phyloP scores from a whole-genome alignment of 495 filamentous ascomycete genomes.

The Aspergillus nanangensis region DNA sequence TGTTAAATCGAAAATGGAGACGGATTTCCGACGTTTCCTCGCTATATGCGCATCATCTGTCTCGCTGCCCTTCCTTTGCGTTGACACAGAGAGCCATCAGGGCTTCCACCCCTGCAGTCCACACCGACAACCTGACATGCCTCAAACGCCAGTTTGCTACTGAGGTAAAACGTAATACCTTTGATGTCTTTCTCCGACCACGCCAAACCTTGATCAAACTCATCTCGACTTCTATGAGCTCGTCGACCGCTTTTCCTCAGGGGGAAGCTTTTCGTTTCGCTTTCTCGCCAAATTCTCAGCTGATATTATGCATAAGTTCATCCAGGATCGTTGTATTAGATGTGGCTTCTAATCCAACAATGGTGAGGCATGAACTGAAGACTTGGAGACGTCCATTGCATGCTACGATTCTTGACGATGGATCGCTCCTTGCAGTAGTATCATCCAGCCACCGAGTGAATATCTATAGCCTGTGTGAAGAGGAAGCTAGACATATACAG shows the following conservation, averaged over 20 bases:
- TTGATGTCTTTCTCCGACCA: conserved; percentile 72
- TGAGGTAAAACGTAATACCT: conserved; percentile 74
- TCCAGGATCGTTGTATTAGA: conserved; percentile 80
- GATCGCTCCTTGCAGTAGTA: conserved; percentile 70
- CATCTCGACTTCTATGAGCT: conserved; percentile 79
- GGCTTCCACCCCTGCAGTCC: conserved; percentile 31
- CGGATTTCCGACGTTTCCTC: conserved; percentile 63
- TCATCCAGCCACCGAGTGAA: conserved; percentile 79
- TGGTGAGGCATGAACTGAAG: conserved; percentile 72
- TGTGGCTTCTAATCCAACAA: conserved; percentile 49
- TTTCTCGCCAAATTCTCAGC: conserved; percentile 68
- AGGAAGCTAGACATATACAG: conserved; percentile 60
- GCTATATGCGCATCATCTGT: conserved; percentile 74
- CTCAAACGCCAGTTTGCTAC: conserved; percentile 64
- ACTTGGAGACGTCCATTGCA: conserved; percentile 72
- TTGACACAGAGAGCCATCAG: conserved; percentile 46
- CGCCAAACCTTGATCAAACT: conserved; percentile 66
- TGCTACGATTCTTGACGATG: conserved; percentile 76
- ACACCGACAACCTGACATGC: conserved; percentile 44
- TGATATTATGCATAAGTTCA: conserved; percentile 77
- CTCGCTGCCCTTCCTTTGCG: conserved; percentile 63
- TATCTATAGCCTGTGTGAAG: conserved; percentile 63
- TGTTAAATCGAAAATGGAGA: conserved; percentile 78
- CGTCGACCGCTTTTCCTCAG: conserved; percentile 71
- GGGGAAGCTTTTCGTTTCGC: conserved; percentile 84